Evolutionary conservation across 108 stramenopile species (phyloP).

Genomic region (Stephanodiscus triporus): DNA sequence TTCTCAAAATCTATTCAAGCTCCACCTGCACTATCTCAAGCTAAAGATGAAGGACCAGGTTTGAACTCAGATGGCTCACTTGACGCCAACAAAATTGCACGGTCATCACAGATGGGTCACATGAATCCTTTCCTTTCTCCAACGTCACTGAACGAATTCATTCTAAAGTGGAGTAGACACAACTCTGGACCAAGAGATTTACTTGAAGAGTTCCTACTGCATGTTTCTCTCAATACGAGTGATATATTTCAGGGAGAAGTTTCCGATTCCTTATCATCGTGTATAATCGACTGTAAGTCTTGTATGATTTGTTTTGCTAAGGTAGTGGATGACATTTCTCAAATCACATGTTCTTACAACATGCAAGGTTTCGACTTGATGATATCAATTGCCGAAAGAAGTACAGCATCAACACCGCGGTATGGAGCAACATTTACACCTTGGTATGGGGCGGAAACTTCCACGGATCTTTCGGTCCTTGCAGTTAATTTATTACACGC

Average conservation of each 20-base stretch:
- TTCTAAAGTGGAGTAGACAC: constrained; percentile 42
- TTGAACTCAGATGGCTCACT: constrained; percentile 11
- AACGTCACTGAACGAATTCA: constrained; percentile 55
- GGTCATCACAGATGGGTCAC: background rate
- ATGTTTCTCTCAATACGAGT: constrained; percentile 60
- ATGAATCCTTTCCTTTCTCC: background rate
- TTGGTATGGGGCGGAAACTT: constrained; percentile 25
- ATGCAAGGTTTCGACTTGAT: constrained; percentile 35
- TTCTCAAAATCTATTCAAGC: constrained; percentile 12
- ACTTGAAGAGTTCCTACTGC: constrained; percentile 56
- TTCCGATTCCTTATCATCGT: constrained; percentile 50
- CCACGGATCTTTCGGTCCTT: constrained; percentile 44
- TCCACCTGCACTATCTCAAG: background rate
- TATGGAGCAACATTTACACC: constrained; percentile 16
- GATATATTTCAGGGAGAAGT: constrained; percentile 63
- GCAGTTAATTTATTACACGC: constrained; percentile 74
- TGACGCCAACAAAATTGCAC: constrained; percentile 1
- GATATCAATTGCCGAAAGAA: constrained; percentile 1
- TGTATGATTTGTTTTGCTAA: background rate
- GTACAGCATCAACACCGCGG: constrained; percentile 8
- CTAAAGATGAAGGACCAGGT: background rate
- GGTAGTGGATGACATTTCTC: background rate
- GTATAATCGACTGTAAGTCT: constrained; percentile 65
- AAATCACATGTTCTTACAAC: constrained; percentile 2
- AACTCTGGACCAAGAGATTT: constrained; percentile 72